Evolutionary conservation across 225 moss, liverwort and hornwort genomes (phyloP).

Genomic region (Physcomitrium patens): DNA sequence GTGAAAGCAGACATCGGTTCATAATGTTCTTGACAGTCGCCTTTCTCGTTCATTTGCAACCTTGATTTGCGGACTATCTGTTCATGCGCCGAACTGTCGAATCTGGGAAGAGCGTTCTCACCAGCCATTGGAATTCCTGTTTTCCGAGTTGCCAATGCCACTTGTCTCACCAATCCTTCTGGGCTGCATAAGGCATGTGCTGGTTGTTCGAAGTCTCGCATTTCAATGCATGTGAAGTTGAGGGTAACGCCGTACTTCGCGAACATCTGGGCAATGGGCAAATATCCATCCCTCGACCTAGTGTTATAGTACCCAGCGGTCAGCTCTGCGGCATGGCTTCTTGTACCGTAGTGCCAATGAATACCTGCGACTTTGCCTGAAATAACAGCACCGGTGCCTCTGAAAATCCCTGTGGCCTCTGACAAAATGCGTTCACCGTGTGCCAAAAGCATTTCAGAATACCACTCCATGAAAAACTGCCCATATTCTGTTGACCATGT

Average conservation of each 20-base stretch:
- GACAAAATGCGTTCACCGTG: conserved; percentile 66
- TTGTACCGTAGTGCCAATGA: conserved; percentile 79
- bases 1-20: conserved; percentile 84
- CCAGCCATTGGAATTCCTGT: conserved; percentile 74
- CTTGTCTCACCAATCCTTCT: conserved; percentile 68
- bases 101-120: conserved; percentile 78
- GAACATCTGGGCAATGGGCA: conserved; percentile 71
- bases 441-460: conserved; percentile 72
- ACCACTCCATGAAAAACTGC: conserved; percentile 79
- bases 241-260: conserved; percentile 66
- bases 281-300: conserved; percentile 62
- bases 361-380: conserved; percentile 86
- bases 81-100: conserved; percentile 67
- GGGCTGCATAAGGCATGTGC: conserved; percentile 66
- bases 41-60: conserved; percentile 51
- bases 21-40: conserved; percentile 43
- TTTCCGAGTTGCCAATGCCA: conserved; percentile 59
- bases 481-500: conserved; percentile 71
- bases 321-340: conserved; percentile 77
- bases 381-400: conserved; percentile 65
- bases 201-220: conserved; percentile 77
- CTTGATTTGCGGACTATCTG: conserved; percentile 76
- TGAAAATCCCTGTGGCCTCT: conserved; percentile 66
- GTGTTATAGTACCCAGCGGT: conserved; percentile 87
- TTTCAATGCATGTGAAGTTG: conserved; percentile 82